Percentiles rank a stretch among this genome's conserved stretches.
phyloP scores from a whole-genome alignment of 352 stramenopile species.

The Thraustochytrium striatum region DNA sequence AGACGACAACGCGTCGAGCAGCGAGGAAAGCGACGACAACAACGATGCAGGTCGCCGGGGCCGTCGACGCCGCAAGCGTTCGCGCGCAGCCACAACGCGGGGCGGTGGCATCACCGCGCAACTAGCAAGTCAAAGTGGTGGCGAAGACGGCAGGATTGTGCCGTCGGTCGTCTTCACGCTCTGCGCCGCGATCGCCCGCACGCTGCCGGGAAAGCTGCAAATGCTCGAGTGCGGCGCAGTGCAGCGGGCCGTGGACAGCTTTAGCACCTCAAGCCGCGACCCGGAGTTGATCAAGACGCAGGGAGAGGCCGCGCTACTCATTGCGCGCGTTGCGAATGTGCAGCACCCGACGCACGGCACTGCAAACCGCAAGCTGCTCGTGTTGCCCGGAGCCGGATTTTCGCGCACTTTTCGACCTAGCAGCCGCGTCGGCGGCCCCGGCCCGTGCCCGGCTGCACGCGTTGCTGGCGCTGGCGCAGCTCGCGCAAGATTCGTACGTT shows the following conservation, averaged over 20 bases:
- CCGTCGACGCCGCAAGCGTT: too few relatives aligned
- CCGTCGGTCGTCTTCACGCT: slow-evolving; percentile 14
- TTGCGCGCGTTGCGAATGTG: slow-evolving; percentile 22
- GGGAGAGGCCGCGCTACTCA: slow-evolving; percentile 19
- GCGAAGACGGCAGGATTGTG: too few relatives aligned
- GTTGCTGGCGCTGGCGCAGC: slow-evolving; percentile 10
- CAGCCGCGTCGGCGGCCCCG: neutral
- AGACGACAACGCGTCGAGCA: too few relatives aligned
- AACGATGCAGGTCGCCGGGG: too few relatives aligned
- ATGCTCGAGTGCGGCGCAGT: slow-evolving; percentile 1
- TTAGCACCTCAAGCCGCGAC: neutral
- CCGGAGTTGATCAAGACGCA: neutral
- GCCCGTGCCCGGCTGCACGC: neutral
- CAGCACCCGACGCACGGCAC: slow-evolving; percentile 3
- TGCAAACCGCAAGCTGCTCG: slow-evolving; percentile 5
- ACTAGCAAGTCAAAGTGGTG: too few relatives aligned
- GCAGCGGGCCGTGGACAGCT: neutral
- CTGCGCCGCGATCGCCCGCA: neutral
- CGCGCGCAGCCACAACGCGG: too few relatives aligned
- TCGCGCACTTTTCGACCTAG: neutral
- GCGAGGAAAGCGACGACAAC: too few relatives aligned
- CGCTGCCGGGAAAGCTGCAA: neutral
- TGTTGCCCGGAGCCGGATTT: neutral
- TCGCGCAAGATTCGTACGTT: neutral
- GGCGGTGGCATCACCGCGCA: too few relatives aligned